phyloP scores from a whole-genome alignment of 2,329 filamentous ascomycete genomes.

The Cercospora brassicicola region DNA sequence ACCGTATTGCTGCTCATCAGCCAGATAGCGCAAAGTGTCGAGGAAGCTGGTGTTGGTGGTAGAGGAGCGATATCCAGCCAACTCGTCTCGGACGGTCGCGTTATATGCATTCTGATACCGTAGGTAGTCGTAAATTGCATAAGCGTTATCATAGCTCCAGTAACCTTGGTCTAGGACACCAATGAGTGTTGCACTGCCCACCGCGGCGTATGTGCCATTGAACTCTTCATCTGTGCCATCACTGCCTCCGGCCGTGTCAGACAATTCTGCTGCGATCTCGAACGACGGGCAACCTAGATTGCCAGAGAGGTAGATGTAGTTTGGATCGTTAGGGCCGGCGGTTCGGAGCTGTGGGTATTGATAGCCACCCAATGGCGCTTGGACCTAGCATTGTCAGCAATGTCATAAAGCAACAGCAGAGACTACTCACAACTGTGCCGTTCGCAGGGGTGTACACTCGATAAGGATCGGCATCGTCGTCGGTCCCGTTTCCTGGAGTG shows the following conservation, averaged over 20 bases:
- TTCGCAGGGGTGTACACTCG: slow-evolving; percentile 51
- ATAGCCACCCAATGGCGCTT: slow-evolving; percentile 56
- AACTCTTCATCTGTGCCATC: slow-evolving; percentile 39
- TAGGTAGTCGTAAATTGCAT: slow-evolving; percentile 58
- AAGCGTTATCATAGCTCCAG: slow-evolving; percentile 55
- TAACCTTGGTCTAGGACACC: slow-evolving; percentile 42
- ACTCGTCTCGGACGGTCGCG: slow-evolving; percentile 39
- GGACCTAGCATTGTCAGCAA: slow-evolving; percentile 32
- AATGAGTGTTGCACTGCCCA: slow-evolving; percentile 48
- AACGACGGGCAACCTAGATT: slow-evolving; percentile 35
- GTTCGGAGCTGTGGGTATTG: slow-evolving; percentile 57
- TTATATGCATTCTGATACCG: slow-evolving; percentile 58
- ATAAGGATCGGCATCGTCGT: slow-evolving; percentile 37
- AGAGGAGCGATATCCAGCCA: slow-evolving; percentile 36
- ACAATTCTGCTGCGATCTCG: slow-evolving; percentile 41
- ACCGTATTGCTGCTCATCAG: slow-evolving; percentile 49
- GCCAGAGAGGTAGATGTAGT: slow-evolving; percentile 54
- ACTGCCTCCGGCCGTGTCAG: slow-evolving; percentile 41
- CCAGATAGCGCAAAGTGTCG: slow-evolving; percentile 44
- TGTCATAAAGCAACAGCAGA: too few relatives aligned
- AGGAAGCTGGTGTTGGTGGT: slow-evolving; percentile 30
- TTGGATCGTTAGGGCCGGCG: slow-evolving; percentile 48
- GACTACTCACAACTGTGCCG: slow-evolving; percentile 36
- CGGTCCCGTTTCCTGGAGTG: slow-evolving; percentile 32
- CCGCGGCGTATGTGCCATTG: slow-evolving; percentile 48